Percentiles rank a stretch among this genome's conserved stretches.
These are phyloP conservation scores for Aspergillus taichungensis DNA, from an alignment of 495 filamentous ascomycete species.

Conservation along the genomic window DNA sequence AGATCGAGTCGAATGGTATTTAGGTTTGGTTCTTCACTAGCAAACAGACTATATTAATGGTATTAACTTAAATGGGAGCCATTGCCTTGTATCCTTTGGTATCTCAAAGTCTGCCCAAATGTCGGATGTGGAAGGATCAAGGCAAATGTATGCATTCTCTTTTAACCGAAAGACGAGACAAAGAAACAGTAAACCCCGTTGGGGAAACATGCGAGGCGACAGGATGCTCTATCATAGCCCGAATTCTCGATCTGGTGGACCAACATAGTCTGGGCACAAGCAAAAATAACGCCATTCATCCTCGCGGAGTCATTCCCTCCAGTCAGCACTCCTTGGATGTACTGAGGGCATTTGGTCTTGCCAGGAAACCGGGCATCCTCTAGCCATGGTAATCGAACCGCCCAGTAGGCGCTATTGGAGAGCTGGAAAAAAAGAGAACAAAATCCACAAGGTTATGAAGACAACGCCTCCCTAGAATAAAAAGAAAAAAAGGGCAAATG, in stretches of 20 bases:
- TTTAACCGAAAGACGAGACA: constrained; percentile 20
- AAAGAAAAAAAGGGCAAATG: background rate
- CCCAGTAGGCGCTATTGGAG: constrained; percentile 17
- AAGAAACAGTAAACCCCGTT: constrained; percentile 21
- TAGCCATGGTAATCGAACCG: constrained; percentile 15
- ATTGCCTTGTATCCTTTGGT: too few relatives aligned
- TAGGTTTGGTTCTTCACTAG: too few relatives aligned
- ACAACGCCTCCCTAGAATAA: constrained; percentile 45
- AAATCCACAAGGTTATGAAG: constrained; percentile 43
- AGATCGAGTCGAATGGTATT: too few relatives aligned
- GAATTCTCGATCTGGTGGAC: constrained; percentile 16
- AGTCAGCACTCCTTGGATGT: constrained; percentile 11
- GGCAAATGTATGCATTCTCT: constrained; percentile 24
- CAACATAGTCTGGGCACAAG: constrained; percentile 8
- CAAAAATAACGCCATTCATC: constrained; percentile 14
- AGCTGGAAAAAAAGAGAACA: constrained; percentile 25
- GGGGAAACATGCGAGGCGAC: constrained; percentile 18
- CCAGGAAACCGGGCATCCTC: constrained; percentile 9
- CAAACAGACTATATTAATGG: too few relatives aligned
- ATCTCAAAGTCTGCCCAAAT: too few relatives aligned
- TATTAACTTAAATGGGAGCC: too few relatives aligned
- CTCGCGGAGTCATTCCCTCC: constrained; percentile 8
- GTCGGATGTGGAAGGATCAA: too few relatives aligned
- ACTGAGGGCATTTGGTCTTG: constrained; percentile 10
- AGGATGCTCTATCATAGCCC: constrained; percentile 30